Evolutionary conservation across 2,329 filamentous ascomycete species (phyloP).

Genomic region (Aspergillus uvarum): DNA sequence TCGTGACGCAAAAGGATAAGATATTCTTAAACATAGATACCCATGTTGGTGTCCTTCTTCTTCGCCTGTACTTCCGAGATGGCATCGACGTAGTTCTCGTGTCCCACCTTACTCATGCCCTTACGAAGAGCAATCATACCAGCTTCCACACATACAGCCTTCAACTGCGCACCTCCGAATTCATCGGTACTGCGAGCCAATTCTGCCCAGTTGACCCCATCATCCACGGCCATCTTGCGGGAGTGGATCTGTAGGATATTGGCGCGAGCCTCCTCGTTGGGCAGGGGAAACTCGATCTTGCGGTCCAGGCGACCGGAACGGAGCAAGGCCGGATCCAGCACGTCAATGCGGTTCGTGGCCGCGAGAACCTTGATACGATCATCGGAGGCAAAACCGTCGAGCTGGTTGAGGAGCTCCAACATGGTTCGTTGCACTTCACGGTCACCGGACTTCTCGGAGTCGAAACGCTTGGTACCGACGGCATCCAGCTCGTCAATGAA

Average conservation of each 20-base stretch:
- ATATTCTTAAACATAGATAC: slow-evolving; percentile 43
- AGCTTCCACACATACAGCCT: slow-evolving; percentile 97
- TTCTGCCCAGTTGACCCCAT: slow-evolving; percentile 92
- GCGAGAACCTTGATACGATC: slow-evolving; percentile 96
- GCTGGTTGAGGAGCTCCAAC: slow-evolving; percentile 97
- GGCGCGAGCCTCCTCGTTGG: slow-evolving; percentile 94
- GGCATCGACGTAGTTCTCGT: slow-evolving; percentile 98
- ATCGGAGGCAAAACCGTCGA: slow-evolving; percentile 95
- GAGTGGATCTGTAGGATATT: slow-evolving; percentile 98
- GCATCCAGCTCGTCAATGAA: slow-evolving; percentile 99
- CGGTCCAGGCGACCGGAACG: slow-evolving; percentile 89
- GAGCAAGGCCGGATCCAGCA: slow-evolving; percentile 85
- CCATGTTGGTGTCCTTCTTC: slow-evolving; percentile 76
- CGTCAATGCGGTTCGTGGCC: slow-evolving; percentile 91
- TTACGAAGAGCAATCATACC: slow-evolving; percentile 97
- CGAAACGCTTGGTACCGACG: slow-evolving; percentile 98
- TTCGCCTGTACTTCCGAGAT: slow-evolving; percentile 85
- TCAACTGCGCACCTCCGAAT: slow-evolving; percentile 95
- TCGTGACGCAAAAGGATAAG: slow-evolving; percentile 3
- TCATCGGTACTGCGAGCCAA: slow-evolving; percentile 95
- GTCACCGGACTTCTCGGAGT: slow-evolving; percentile 96
- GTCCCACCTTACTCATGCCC: slow-evolving; percentile 93
- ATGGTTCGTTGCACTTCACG: slow-evolving; percentile 98
- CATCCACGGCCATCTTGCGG: slow-evolving; percentile 95
- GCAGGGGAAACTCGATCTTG: slow-evolving; percentile 97